These are phyloP conservation scores for Kurtzmaniella fragi DNA, from an alignment of 805 yeast genomes.

Conservation along the genomic window DNA sequence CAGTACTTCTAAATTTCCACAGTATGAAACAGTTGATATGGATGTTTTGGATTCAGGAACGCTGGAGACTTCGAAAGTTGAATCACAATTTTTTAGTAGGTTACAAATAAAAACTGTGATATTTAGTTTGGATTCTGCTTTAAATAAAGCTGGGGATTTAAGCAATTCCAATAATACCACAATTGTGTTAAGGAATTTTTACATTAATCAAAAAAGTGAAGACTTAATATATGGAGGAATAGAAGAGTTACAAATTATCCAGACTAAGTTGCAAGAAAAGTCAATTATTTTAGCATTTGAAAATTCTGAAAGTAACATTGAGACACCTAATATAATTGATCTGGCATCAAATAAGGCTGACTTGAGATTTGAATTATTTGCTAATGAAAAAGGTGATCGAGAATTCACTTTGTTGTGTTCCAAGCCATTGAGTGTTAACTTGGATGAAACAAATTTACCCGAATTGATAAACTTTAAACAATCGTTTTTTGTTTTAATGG, in stretches of 20 bases:
- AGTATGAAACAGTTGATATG: constrained; percentile 12
- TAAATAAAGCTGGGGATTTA: constrained; percentile 37
- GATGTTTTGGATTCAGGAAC: constrained; percentile 7
- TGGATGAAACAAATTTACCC: constrained; percentile 19
- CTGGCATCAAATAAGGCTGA: constrained; percentile 35
- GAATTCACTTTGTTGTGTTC: constrained; percentile 41
- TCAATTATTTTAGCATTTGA: too few species aligned
- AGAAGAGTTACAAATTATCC: constrained; percentile 22
- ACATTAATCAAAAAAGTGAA: constrained; percentile 39
- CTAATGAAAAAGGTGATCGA: constrained; percentile 8
- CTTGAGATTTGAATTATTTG: constrained; percentile 46
- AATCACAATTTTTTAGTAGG: constrained; percentile 27
- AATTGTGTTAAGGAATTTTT: constrained; percentile 21
- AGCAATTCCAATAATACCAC: constrained; percentile 24
- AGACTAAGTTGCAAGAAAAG: constrained; percentile 1
- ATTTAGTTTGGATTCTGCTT: constrained; percentile 44
- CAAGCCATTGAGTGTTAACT: constrained; percentile 27
- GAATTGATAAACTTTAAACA: constrained; percentile 21
- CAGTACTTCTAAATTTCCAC: constrained; percentile 16
- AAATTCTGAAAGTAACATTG: constrained; percentile 10
- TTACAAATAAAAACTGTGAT: constrained; percentile 32
- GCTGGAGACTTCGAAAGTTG: constrained; percentile 11
- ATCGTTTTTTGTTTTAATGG: constrained; percentile 10
- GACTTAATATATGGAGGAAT: constrained; percentile 46
- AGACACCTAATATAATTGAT: constrained; percentile 2